Conservation (phyloP, 2,329 filamentous ascomycete genomes). For the Alternaria burnsii region DNA sequence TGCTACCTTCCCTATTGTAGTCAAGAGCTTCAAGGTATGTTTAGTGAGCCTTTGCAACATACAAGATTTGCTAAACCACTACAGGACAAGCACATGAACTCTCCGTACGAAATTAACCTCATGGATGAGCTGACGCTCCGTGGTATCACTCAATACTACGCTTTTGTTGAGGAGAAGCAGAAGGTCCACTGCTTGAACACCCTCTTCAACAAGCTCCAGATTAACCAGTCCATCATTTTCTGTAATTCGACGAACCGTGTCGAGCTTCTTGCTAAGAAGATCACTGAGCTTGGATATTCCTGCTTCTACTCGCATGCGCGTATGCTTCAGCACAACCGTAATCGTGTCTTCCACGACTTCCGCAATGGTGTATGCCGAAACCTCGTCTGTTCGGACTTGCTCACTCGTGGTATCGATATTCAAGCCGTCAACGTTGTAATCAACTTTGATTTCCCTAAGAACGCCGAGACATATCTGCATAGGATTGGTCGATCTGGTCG, state of each 20-base stretch:
- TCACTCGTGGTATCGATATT: slow-evolving; percentile 99
- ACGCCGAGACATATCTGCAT: slow-evolving; percentile 98
- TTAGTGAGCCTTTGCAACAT: neutral
- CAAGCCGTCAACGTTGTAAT: slow-evolving; percentile 99
- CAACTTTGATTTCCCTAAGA: slow-evolving; percentile 99
- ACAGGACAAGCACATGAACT: slow-evolving; percentile 92
- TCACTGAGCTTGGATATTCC: slow-evolving; percentile 97
- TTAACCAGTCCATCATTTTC: slow-evolving; percentile 99
- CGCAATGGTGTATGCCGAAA: slow-evolving; percentile 97
- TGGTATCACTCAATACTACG: slow-evolving; percentile 99
- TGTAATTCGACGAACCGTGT: slow-evolving; percentile 99
- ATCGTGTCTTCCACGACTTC: slow-evolving; percentile 99
- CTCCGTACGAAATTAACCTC: slow-evolving; percentile 97
- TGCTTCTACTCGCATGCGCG: slow-evolving; percentile 99
- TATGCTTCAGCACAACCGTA: slow-evolving; percentile 96
- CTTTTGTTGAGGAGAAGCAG: slow-evolving; percentile 98
- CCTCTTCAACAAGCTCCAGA: slow-evolving; percentile 97
- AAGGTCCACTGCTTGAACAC: slow-evolving; percentile 99
- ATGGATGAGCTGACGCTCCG: slow-evolving; percentile 99
- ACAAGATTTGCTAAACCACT: slow-evolving; percentile 14
- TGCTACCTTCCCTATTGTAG: slow-evolving; percentile 94
- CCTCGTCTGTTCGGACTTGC: slow-evolving; percentile 94
- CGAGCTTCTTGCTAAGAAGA: slow-evolving; percentile 97
- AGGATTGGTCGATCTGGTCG: slow-evolving; percentile 97
- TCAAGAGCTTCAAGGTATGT: slow-evolving; percentile 85